phyloP scores from a whole-genome alignment of 495 filamentous ascomycete species.

The Aspergillus indologenus region DNA sequence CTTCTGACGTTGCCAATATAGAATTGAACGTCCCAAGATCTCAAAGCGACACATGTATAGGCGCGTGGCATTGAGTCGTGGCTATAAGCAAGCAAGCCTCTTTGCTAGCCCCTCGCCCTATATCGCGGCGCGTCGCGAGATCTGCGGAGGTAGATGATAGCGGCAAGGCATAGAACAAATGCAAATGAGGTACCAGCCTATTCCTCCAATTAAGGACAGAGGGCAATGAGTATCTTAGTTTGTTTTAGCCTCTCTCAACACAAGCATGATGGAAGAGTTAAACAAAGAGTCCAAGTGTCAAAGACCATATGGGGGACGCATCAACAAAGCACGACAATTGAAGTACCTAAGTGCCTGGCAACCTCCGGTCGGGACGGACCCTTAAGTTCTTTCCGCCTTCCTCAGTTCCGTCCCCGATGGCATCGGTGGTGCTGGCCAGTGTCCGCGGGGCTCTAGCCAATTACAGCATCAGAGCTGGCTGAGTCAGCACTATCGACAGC shows the following conservation, averaged over 20 bases:
- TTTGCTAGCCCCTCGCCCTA: not conserved
- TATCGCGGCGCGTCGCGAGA: slow-evolving; percentile 9
- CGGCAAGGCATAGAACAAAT: not conserved
- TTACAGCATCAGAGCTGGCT: slow-evolving; percentile 2
- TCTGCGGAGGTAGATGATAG: not conserved
- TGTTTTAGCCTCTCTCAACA: not conserved
- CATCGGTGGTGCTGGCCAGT: not conserved
- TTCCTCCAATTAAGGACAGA: too few species aligned
- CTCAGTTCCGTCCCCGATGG: not conserved
- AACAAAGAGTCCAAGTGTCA: not conserved
- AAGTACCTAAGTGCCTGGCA: not conserved
- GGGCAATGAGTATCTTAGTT: too few species aligned
- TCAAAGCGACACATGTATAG: slow-evolving; percentile 52
- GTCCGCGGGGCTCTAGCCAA: slow-evolving; percentile 18
- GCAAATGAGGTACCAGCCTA: not conserved
- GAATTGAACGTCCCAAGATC: slow-evolving; percentile 44
- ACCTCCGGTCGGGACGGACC: not conserved
- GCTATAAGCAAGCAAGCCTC: slow-evolving; percentile 6
- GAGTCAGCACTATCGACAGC: slow-evolving; percentile 15
- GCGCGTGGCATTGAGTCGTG: not conserved
- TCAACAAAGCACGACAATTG: not conserved
- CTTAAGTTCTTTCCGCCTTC: not conserved
- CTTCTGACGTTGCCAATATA: slow-evolving; percentile 42
- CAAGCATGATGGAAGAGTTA: not conserved
- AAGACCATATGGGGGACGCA: not conserved